These are phyloP conservation scores for Suhomyces xylopsoci DNA, from an alignment of 805 yeast genomes.

Conservation along the genomic window DNA sequence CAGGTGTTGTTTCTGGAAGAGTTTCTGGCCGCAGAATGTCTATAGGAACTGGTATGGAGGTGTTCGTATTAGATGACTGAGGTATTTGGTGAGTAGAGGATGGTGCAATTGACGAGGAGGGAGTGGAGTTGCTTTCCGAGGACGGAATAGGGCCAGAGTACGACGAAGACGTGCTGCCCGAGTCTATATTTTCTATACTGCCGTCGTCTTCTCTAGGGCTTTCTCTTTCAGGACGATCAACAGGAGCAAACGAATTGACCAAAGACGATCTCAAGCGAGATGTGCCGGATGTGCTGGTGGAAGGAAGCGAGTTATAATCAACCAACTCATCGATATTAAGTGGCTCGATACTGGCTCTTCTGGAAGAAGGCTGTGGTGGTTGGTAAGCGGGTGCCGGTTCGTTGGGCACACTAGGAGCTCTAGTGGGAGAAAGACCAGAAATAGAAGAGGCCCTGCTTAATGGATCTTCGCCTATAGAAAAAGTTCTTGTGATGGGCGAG, in stretches of 20 bases:
- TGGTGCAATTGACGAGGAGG: not conserved
- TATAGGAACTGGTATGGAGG: too few relatives aligned
- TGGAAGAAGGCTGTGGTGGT: constrained; percentile 3
- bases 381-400: constrained; percentile 37
- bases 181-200: not conserved
- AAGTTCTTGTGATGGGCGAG: constrained; percentile 33
- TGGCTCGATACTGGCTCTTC: constrained; percentile 3
- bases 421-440: constrained; percentile 3
- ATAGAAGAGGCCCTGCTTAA: constrained; percentile 35
- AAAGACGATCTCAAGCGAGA: constrained; percentile 29
- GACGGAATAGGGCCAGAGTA: not conserved
- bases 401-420: constrained; percentile 12
- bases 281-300: constrained; percentile 8
- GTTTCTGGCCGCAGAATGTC: not conserved
- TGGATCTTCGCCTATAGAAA: constrained; percentile 37
- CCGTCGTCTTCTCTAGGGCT: not conserved
- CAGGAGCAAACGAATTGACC: constrained; percentile 33
- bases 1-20: not conserved
- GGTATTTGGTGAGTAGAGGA: too few relatives aligned
- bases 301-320: constrained; percentile 6
- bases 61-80: too few relatives aligned
- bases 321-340: constrained; percentile 30
- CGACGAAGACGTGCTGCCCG: not conserved
- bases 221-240: not conserved
- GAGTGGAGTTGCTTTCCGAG: not conserved